Evolutionary conservation across 2,329 filamentous ascomycete genomes (phyloP).

Genomic region (Grosmannia serpens): DNA sequence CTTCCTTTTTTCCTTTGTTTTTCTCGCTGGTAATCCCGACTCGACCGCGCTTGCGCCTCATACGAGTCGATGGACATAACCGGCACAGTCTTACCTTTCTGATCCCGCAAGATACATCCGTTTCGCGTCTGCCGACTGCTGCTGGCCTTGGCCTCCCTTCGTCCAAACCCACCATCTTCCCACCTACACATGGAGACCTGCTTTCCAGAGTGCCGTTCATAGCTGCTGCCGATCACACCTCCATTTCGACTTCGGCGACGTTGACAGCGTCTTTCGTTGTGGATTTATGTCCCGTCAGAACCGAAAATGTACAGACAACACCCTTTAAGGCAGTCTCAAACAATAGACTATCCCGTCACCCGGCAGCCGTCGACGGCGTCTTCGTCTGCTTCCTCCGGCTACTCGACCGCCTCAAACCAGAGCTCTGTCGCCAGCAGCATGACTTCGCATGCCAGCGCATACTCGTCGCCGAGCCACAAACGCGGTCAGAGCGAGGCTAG

Average conservation of each 20-base stretch:
- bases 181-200: conserved; percentile 5
- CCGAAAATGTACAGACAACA: conserved; percentile 46
- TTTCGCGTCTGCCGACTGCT: neutral
- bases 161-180: neutral
- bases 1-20: neutral
- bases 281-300: neutral
- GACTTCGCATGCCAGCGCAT: conserved; percentile 58
- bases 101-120: neutral
- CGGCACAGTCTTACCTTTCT: neutral
- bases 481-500: conserved; percentile 63
- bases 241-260: neutral
- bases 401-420: conserved; percentile 48
- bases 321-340: conserved; percentile 45
- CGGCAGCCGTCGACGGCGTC: conserved; percentile 60
- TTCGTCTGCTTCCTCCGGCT: conserved; percentile 59
- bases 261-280: conserved; percentile 1
- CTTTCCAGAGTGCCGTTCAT: neutral
- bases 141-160: neutral
- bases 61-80: neutral
- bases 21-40: neutral
- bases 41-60: neutral
- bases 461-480: conserved; percentile 47
- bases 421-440: conserved; percentile 53
- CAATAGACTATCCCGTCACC: conserved; percentile 35
- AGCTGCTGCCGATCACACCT: neutral